Evolutionary conservation across 2,329 filamentous ascomycete species (phyloP), one percentile per base, ranked within the genome.

Genomic region (Dryadomyces quercivorus): DNA sequence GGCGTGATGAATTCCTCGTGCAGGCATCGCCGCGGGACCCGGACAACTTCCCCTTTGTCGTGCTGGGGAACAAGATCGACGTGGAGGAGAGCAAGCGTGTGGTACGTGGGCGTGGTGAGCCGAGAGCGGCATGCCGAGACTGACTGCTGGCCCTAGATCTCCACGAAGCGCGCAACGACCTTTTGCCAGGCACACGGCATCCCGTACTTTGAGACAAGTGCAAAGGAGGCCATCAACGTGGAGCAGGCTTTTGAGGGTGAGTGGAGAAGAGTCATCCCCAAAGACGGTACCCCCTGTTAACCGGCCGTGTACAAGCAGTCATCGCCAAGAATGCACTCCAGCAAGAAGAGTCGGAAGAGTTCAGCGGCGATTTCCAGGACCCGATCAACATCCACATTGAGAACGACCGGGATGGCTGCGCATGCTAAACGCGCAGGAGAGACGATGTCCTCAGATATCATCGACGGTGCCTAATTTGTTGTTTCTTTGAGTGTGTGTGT

Each of bases 31-130:
- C 93, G 5, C 84, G 94, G 66, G 93, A 98, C 64, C 93, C 93
- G 1, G 91, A 96, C 69, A 95, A 87, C 70, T 98, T 98, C 70
- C 93, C 93, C 51, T 98, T 98, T 67, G 93, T 96, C 57, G 93
- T 98, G 43, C 81, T 98, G 56, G 93, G 93, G 56, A 98, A 98
- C 80, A 98, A 98, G 80, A 95, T 98, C 64, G 93, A 98, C 74
- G 85, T 96, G 48, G 93, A 96, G 69, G 93, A 97, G 73, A 95
- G 86, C 77, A 96, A 96, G 78, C 81, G 93, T 69, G 89, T 93
- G 76, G 86, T 87, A 67, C 63, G 78, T 69, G 34, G 9, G 3
- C 3, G 22, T 3, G 46, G n/a, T n/a, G n/a, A 49, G 13, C 9
- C 3, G 4, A 12, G 9, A 36, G 4, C 6, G 10, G 36, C 12